Conservation (phyloP, 108 stramenopile genomes). For the Parietichytrium sp. region DNA sequence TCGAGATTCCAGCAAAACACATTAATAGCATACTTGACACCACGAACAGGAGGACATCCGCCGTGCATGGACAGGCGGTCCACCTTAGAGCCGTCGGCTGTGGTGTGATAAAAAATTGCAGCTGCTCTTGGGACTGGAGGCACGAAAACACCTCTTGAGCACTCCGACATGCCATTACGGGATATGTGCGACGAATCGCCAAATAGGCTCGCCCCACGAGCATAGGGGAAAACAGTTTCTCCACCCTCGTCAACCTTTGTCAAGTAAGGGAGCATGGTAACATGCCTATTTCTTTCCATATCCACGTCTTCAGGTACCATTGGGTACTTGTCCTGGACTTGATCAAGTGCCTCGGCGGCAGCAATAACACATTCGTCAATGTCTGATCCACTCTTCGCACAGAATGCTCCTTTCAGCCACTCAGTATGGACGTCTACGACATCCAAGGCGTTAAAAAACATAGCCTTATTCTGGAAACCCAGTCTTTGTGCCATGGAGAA, state of each 20-base stretch:
- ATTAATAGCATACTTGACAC: constrained; percentile 35
- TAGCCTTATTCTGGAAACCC: background rate
- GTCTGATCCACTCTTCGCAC: background rate
- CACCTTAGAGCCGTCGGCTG: background rate
- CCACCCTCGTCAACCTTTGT: constrained; percentile 22
- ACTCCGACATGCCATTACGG: constrained; percentile 7
- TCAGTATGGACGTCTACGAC: background rate
- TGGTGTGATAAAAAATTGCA: background rate
- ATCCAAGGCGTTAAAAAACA: background rate
- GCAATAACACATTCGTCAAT: background rate
- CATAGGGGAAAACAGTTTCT: background rate
- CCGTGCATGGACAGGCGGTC: constrained; percentile 23
- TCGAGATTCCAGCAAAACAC: constrained; percentile 37
- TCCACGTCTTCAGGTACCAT: background rate
- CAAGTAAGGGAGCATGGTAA: constrained; percentile 31
- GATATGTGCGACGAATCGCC: background rate
- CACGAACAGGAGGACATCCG: constrained; percentile 15
- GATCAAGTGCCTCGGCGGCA: background rate
- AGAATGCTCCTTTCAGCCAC: background rate
- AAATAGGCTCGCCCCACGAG: background rate
- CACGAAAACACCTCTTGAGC: constrained; percentile 22
- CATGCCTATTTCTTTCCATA: background rate
- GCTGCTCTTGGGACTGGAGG: background rate
- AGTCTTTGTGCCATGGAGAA: background rate
- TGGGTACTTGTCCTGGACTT: background rate